Evolutionary conservation across 169 alveolate genomes (phyloP).

Genomic region (Babesia sp.): DNA sequence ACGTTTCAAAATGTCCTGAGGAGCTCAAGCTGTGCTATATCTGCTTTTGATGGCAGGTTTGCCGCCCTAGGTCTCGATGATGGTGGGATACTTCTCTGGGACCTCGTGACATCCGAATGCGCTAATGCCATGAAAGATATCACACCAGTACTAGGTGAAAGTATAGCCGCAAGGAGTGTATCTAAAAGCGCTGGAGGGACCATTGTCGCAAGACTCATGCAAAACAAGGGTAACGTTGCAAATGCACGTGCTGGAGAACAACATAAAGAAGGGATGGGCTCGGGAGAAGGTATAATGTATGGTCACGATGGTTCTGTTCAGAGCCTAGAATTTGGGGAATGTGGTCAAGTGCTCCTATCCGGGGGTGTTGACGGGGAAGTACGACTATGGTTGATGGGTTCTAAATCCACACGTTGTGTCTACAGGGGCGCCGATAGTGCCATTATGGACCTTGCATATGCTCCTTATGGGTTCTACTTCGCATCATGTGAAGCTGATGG

Average conservation of each 20-base stretch:
- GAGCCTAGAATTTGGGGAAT: slow-evolving; percentile 54
- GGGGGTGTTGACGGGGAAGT: slow-evolving; percentile 60
- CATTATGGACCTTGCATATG: slow-evolving; percentile 43
- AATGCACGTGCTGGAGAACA: slow-evolving; percentile 1
- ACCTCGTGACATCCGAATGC: slow-evolving; percentile 57
- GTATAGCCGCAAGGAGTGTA: slow-evolving; percentile 44
- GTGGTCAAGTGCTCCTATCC: slow-evolving; percentile 57
- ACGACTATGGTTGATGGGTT: slow-evolving; percentile 39
- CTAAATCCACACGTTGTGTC: slow-evolving; percentile 35
- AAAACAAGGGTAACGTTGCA: slow-evolving; percentile 7
- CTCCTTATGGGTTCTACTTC: slow-evolving; percentile 60
- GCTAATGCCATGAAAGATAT: slow-evolving; percentile 56
- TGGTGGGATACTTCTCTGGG: slow-evolving; percentile 58
- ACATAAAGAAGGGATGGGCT: slow-evolving; percentile 20
- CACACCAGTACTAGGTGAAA: slow-evolving; percentile 56
- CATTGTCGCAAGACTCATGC: slow-evolving; percentile 23
- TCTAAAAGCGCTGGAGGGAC: slow-evolving; percentile 23
- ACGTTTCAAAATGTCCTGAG: slow-evolving; percentile 43
- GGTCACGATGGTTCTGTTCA: slow-evolving; percentile 66
- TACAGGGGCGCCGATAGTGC: slow-evolving; percentile 49
- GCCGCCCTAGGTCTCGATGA: slow-evolving; percentile 61
- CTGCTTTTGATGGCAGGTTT: slow-evolving; percentile 61
- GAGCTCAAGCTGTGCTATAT: slow-evolving; percentile 33
- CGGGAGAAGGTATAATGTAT: slow-evolving; percentile 26
- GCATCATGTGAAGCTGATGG: slow-evolving; percentile 62